Evolutionary conservation across 225 moss, liverwort and hornwort genomes (phyloP), one percentile per base, ranked within the genome.

Genomic region (Physcomitrellopsis africana): DNA sequence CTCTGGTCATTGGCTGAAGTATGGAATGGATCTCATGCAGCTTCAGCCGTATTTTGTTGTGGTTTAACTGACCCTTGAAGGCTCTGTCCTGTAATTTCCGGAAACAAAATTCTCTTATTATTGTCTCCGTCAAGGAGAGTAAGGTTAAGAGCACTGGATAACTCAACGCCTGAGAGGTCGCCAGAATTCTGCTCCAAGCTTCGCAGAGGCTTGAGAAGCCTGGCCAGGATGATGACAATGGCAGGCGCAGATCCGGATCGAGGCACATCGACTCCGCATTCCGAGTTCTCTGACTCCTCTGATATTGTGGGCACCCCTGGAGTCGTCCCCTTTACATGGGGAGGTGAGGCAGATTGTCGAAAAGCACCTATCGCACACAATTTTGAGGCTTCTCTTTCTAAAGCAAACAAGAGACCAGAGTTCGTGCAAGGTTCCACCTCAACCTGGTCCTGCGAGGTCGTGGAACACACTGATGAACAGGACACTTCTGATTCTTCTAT

Each of bases 171-270:
- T 7, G 72, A 72, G 64, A 60, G 71, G 67, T 69, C 77, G 7
- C 17, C 73, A 23, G 84, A 84, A 47, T 58, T 84, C 77, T 84
- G 84, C 77, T 77, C 84, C 73, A 84, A 84, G 42, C 68, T 84
- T 44, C 80, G 80, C 74, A 84, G 70, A 45, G 84, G 80, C 55
- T 69, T 84, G 70, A 69, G 84, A 42, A 80, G 73, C 53, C 70
- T 84, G 84, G 84, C 84, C 27, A 80, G 47, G 74, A 74, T 84
- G 81, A 81, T 84, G 67, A 75, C 32, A 37, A 37, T 84, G 77
- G 56, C 70, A 11, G 84, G 84, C 1, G 65, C 71, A 9, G 81
- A 81, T 37, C 81, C 81, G 5, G 84, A 67, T 23, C 66, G 71
- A 13, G 79, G 53, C 29, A 61, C 27, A 1, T 52, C 53, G 49